Conservation (phyloP, 495 filamentous ascomycete species). For the Bacidia rubella region DNA sequence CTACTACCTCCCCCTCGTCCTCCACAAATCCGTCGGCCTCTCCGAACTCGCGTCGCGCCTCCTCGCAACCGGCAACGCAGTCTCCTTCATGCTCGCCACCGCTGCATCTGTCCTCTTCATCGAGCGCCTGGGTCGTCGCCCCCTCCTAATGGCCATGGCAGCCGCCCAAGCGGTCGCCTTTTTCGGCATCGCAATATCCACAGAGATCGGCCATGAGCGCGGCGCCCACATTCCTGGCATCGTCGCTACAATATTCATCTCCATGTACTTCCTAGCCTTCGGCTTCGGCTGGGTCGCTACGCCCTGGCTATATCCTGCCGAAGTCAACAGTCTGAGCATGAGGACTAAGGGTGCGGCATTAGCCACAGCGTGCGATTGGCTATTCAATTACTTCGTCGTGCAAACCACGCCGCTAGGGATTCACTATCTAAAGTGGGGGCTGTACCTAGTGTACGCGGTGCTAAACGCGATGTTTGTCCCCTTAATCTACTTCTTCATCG, state of each 20-base stretch:
- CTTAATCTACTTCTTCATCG: conserved; percentile 49
- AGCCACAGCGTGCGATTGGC: conserved; percentile 33
- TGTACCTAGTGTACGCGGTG: conserved; percentile 28
- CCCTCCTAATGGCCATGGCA: conserved; percentile 53
- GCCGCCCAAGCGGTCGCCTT: conserved; percentile 23
- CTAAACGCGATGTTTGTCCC: conserved; percentile 38
- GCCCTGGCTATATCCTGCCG: conserved; percentile 41
- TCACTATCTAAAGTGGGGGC: conserved; percentile 24
- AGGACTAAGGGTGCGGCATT: conserved; percentile 41
- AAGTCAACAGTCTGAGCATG: conserved; percentile 46
- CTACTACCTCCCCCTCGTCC: conserved; percentile 47
- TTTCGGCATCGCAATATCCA: conserved; percentile 21
- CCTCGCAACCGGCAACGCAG: conserved; percentile 60
- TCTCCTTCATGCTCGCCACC: conserved; percentile 61
- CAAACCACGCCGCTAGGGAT: conserved; percentile 35
- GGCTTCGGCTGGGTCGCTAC: conserved; percentile 46
- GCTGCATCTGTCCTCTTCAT: conserved; percentile 65
- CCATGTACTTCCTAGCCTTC: conserved; percentile 38
- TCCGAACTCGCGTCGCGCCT: conserved; percentile 70
- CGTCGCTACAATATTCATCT: conserved; percentile 40
- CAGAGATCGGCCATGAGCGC: conserved; percentile 10
- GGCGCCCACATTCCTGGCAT: conserved; percentile 17
- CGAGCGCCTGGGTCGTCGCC: conserved; percentile 55
- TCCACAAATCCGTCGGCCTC: conserved; percentile 42
- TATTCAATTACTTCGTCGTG: conserved; percentile 34